phyloP scores from a whole-genome alignment of 768 basidiomycete species.

The Pisolithus albus region DNA sequence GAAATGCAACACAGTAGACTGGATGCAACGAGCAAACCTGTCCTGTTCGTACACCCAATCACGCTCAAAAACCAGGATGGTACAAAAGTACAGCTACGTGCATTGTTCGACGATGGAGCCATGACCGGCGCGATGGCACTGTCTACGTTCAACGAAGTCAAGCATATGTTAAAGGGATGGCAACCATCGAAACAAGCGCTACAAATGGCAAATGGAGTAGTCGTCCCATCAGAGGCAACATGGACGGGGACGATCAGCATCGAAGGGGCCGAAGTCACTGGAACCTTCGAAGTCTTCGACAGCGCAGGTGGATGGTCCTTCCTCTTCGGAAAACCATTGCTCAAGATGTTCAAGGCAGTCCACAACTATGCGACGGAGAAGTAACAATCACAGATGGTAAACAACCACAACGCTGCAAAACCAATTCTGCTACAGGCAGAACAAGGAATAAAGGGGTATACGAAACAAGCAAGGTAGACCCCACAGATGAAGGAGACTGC shows the following conservation, averaged over 20 bases:
- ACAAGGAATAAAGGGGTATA: too few species aligned
- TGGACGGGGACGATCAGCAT: conserved; percentile 4
- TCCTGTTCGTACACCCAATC: neutral
- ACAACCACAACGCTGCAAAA: too few species aligned
- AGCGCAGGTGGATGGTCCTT: conserved; percentile 23
- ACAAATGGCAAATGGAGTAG: conserved; percentile 27
- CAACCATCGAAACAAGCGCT: conserved; percentile 5
- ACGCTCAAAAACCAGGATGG: neutral
- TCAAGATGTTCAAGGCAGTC: conserved; percentile 13
- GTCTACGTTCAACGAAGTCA: neutral
- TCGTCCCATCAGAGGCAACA: conserved; percentile 1
- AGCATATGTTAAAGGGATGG: neutral
- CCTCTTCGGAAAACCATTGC: conserved; percentile 25
- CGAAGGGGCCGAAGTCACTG: neutral
- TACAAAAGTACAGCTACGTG: neutral
- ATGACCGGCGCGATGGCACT: neutral
- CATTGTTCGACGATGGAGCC: neutral
- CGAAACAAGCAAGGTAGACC: too few species aligned
- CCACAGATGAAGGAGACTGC: too few species aligned
- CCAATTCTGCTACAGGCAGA: too few species aligned
- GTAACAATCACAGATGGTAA: too few species aligned
- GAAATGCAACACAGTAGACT: neutral
- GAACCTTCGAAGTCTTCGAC: conserved; percentile 3
- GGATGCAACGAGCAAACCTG: neutral
- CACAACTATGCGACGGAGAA: too few species aligned